Evolutionary conservation across 257 asterid species (phyloP), one percentile per base, ranked within the genome.

Genomic region (Thymus mandschuricus): DNA sequence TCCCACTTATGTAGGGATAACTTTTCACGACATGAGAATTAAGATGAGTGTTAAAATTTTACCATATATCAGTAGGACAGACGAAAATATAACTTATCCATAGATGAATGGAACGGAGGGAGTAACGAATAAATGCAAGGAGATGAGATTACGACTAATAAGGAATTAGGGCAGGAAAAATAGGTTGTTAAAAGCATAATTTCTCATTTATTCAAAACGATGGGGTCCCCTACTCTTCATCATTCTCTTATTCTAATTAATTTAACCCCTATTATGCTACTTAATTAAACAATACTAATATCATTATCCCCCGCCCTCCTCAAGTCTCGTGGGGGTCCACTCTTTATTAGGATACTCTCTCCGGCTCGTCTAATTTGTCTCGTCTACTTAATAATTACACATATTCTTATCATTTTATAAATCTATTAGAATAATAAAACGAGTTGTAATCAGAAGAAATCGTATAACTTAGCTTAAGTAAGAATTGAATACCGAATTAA

Each of bases 181-280:
- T 65, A 46, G 70, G 70, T 8, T 48, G 59, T 30, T 31, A 46
- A 21, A 21, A 48, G 21, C 8, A 65, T n/a, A 46, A 48, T 65
- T 62, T 62, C 68, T 21, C 54, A 48, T 46, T 65, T 66, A 31
- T 12, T 66, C 13, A 48, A 15, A 10, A 49, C 31, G 46, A 66
- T 48, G 70, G 31, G 60, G 59, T 8, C 70, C 70, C 70, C 59
- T 51, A 62, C 68, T 41, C 21, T 9, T 15, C 35, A 35, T 27
- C 1, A 1, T 40, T 7, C 13, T 33, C 64, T 0, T 12, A 5
- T n/a, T 60, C 13, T 28, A 33, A 12, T 27, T 34, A 61, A 38
- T 40, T 61, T 40, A 6, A 61, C 33, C 33, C 8, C 1, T 9
- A 61, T 34, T 34, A 34, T 34, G 6, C 41, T 3, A 10, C 10